phyloP scores from a whole-genome alignment of 208 protist genomes.

The Leptomonas seymouri region DNA sequence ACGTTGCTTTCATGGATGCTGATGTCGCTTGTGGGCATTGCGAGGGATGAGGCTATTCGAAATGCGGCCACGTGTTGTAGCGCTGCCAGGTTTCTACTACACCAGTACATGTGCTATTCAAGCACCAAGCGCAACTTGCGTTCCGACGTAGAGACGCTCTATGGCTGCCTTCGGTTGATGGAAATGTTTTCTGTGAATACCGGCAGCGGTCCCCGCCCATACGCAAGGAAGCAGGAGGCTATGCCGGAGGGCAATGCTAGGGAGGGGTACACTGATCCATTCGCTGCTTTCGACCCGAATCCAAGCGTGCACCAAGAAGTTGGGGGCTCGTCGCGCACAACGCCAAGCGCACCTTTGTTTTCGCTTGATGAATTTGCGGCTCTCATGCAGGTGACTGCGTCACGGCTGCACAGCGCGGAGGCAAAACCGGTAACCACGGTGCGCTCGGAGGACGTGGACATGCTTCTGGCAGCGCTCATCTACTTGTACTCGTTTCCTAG shows the following conservation, averaged over 20 bases:
- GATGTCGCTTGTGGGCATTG: conserved; percentile 11
- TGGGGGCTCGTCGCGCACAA: neutral
- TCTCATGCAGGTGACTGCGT: neutral
- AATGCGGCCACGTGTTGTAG: neutral
- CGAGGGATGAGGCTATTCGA: no score
- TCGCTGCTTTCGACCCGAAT: neutral
- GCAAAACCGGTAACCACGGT: neutral
- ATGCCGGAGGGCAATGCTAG: no score
- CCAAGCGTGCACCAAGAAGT: neutral
- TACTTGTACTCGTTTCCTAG: neutral
- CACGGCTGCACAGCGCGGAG: neutral
- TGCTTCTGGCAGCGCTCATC: conserved; percentile 2
- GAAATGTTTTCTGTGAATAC: neutral
- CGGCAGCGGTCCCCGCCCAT: neutral
- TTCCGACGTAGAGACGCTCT: conserved; percentile 24
- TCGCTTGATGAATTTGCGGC: neutral
- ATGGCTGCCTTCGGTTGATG: conserved; percentile 8
- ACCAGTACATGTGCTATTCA: neutral
- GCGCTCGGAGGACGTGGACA: conserved; percentile 11
- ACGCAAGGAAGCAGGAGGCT: neutral
- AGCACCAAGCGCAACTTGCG: conserved; percentile 8
- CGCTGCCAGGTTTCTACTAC: conserved; percentile 5
- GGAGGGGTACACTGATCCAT: no score
- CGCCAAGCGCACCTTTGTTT: neutral
- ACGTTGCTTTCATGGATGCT: conserved; percentile 32